These are phyloP conservation scores for Macrophomina phaseolina DNA, from an alignment of 2,329 filamentous ascomycete species.

Conservation along the genomic window DNA sequence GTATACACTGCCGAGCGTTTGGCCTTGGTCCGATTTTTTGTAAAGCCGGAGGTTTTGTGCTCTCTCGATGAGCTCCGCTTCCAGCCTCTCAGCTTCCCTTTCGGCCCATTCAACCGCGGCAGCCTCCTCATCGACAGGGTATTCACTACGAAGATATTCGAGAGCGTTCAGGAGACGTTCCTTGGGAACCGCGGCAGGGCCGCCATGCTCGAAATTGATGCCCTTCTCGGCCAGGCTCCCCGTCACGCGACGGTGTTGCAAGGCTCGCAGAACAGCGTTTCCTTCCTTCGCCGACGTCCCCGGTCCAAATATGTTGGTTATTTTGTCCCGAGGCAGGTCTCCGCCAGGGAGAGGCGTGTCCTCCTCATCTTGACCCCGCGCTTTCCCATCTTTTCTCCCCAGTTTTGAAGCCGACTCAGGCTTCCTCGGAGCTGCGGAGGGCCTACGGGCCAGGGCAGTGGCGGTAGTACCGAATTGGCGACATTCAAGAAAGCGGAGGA, in stretches of 20 bases:
- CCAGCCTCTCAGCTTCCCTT: slow-evolving; percentile 45
- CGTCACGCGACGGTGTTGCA: slow-evolving; percentile 47
- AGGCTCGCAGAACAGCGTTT: slow-evolving; percentile 45
- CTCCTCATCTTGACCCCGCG: background rate
- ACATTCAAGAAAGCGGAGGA: slow-evolving; percentile 11
- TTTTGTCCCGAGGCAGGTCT: slow-evolving; percentile 19
- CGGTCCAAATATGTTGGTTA: slow-evolving; percentile 38
- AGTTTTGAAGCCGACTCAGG: background rate
- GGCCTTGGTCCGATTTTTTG: slow-evolving; percentile 38
- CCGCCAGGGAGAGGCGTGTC: slow-evolving; percentile 26
- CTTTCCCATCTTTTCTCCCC: background rate
- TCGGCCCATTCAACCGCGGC: slow-evolving; percentile 48
- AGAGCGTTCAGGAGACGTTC: slow-evolving; percentile 40
- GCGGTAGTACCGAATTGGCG: slow-evolving; percentile 13
- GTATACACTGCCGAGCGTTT: slow-evolving; percentile 22
- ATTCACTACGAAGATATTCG: slow-evolving; percentile 42
- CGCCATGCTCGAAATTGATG: slow-evolving; percentile 32
- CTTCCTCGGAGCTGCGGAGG: background rate
- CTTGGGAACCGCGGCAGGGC: slow-evolving; percentile 36
- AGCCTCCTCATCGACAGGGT: slow-evolving; percentile 48
- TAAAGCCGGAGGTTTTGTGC: slow-evolving; percentile 39
- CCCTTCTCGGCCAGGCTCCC: slow-evolving; percentile 49
- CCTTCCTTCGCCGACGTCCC: slow-evolving; percentile 37
- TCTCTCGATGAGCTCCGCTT: slow-evolving; percentile 40
- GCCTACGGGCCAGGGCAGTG: background rate